These are phyloP conservation scores for Pythium periplocum DNA, from an alignment of 352 stramenopile species.

Conservation along the genomic window DNA sequence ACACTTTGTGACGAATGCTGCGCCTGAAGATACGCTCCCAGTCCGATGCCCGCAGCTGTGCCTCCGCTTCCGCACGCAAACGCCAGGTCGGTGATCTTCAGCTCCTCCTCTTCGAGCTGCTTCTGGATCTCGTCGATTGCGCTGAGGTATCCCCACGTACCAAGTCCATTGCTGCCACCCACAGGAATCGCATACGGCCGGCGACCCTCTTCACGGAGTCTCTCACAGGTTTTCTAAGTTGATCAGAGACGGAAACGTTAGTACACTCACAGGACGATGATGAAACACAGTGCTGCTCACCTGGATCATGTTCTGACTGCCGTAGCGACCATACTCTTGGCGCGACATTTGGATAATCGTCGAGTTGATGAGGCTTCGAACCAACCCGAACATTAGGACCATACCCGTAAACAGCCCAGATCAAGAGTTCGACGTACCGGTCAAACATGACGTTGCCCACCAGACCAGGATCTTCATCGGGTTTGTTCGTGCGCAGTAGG, in stretches of 20 bases:
- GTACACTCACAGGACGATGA: conserved; percentile 1
- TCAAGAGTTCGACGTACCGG: conserved; percentile 18
- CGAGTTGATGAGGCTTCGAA: conserved; percentile 54
- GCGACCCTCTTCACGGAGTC: conserved; percentile 42
- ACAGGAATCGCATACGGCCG: conserved; percentile 81
- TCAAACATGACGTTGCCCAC: conserved; percentile 79
- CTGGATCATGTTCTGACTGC: conserved; percentile 79
- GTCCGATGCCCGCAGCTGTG: conserved; percentile 67
- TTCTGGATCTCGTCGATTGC: conserved; percentile 87
- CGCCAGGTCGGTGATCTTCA: conserved; percentile 72
- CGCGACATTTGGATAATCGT: conserved; percentile 77
- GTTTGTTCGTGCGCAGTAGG: conserved; percentile 81
- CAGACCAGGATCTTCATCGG: conserved; percentile 60
- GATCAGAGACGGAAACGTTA: conserved; percentile 10
- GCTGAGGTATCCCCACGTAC: conserved; percentile 93
- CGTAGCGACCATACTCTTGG: conserved; percentile 74
- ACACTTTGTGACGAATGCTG: conserved; percentile 15
- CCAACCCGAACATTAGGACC: too few relatives aligned
- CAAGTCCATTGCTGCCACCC: conserved; percentile 89
- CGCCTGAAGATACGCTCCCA: conserved; percentile 66
- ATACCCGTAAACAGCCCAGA: too few relatives aligned
- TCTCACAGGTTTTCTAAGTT: conserved; percentile 52
- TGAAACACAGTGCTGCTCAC: conserved; percentile 15
- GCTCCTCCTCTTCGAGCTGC: conserved; percentile 48
- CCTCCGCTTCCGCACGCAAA: conserved; percentile 83